Evolutionary conservation across 2,329 filamentous ascomycete genomes (phyloP).

Genomic region (Metarhizium anisopliae): DNA sequence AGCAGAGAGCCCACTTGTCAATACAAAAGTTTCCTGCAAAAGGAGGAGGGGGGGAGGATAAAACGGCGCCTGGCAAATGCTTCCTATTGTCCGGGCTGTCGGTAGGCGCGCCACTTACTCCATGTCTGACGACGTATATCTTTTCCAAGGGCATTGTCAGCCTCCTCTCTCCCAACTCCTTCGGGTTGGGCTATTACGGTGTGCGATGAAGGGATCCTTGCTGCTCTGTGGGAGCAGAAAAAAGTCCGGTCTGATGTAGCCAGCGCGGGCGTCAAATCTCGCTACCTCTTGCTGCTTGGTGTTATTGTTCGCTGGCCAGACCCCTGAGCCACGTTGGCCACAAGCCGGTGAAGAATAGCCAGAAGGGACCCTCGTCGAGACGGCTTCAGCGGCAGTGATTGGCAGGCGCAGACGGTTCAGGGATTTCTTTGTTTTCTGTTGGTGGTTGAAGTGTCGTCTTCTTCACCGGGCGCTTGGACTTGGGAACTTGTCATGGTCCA

Average conservation of each 20-base stretch:
- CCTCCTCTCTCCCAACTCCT: neutral
- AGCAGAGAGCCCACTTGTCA: slow-evolving; percentile 7
- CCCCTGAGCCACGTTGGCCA: neutral
- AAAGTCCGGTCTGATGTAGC: too few relatives aligned
- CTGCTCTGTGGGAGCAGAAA: neutral
- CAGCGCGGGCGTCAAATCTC: neutral
- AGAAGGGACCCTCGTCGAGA: neutral
- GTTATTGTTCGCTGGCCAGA: neutral
- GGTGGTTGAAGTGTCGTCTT: slow-evolving; percentile 4
- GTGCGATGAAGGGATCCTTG: neutral
- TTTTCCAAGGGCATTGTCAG: slow-evolving; percentile 53
- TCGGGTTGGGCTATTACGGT: neutral
- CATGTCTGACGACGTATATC: slow-evolving; percentile 68
- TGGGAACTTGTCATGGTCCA: neutral
- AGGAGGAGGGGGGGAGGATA: neutral
- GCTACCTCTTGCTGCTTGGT: neutral
- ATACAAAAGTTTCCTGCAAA: slow-evolving; percentile 7
- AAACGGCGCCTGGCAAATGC: slow-evolving; percentile 3
- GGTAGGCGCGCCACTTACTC: slow-evolving; percentile 42
- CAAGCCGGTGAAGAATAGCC: neutral
- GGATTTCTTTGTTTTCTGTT: neutral
- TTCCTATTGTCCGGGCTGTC: slow-evolving; percentile 6
- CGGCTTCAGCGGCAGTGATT: neutral
- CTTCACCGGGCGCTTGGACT: neutral
- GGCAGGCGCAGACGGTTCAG: neutral